These are phyloP conservation scores for Aureobasidium leucospermi DNA, from an alignment of 2,329 filamentous ascomycete genomes.

Conservation along the genomic window DNA sequence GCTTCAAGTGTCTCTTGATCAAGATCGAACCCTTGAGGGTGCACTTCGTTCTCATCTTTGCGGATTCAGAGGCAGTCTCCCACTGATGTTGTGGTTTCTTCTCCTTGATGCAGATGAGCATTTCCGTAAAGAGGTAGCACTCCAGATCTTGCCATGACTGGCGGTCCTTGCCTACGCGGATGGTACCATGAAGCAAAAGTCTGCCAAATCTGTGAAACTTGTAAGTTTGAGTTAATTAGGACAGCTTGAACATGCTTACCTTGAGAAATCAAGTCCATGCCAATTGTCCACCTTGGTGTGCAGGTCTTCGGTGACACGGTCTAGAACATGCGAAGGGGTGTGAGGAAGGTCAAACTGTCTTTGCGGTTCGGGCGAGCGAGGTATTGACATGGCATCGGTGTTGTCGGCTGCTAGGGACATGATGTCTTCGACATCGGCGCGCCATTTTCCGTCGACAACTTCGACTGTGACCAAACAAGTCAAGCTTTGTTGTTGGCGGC, in stretches of 20 bases:
- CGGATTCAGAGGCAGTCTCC: conserved; percentile 31
- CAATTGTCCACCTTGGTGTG: conserved; percentile 91
- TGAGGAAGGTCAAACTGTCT: conserved; percentile 12
- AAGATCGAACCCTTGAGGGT: conserved; percentile 95
- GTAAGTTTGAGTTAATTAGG: background rate
- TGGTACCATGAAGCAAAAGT: conserved; percentile 77
- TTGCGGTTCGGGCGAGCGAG: conserved; percentile 10
- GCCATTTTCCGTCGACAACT: conserved; percentile 88
- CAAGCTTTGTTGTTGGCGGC: conserved; percentile 86
- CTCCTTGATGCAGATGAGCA: conserved; percentile 99
- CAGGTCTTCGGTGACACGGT: conserved; percentile 79
- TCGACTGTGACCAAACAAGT: conserved; percentile 93
- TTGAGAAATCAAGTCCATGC: conserved; percentile 89
- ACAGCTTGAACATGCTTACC: conserved; percentile 40
- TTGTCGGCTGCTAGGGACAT: conserved; percentile 37
- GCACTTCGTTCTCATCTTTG: conserved; percentile 61
- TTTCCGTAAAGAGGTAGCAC: conserved; percentile 94
- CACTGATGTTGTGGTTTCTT: conserved; percentile 70
- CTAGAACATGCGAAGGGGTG: conserved; percentile 58
- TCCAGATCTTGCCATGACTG: conserved; percentile 96
- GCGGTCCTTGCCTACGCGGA: conserved; percentile 92
- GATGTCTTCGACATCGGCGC: conserved; percentile 73
- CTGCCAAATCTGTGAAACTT: conserved; percentile 68
- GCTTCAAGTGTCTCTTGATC: conserved; percentile 95
- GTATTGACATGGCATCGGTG: conserved; percentile 2